Conservation (phyloP, 2,329 filamentous ascomycete genomes). For the Cladobotryum protrusum region DNA sequence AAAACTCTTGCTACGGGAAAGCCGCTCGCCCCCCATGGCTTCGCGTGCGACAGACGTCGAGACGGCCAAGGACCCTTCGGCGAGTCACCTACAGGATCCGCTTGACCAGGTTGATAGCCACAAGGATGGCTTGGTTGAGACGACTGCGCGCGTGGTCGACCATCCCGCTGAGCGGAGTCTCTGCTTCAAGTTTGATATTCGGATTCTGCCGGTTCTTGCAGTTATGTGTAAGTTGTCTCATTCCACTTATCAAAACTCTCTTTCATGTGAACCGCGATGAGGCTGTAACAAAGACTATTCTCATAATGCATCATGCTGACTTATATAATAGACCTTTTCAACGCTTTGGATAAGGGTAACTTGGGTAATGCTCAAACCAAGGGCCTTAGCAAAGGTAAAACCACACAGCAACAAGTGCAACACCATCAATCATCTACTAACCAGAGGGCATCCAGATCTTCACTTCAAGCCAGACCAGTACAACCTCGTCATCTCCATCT, state of each 20-base stretch:
- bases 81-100: constrained; percentile 1
- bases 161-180: constrained; percentile 43
- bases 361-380: constrained; percentile 51
- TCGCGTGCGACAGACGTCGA: constrained; percentile 4
- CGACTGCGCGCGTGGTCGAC: constrained; percentile 26
- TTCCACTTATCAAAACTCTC: no score
- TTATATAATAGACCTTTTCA: constrained; percentile 36
- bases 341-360: constrained; percentile 39
- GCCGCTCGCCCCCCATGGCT: constrained; percentile 8
- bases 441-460: constrained; percentile 25
- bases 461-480: constrained; percentile 57
- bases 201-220: constrained; percentile 47
- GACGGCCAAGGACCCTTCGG: constrained; percentile 4
- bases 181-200: constrained; percentile 49
- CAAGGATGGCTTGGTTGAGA: constrained; percentile 12
- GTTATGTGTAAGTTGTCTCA: constrained; percentile 39
- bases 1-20: no score
- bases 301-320: background rate
- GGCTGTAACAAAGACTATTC: no score
- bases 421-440: constrained; percentile 8
- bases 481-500: constrained; percentile 65
- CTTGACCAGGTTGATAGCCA: constrained; percentile 12
- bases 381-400: constrained; percentile 31
- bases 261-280: background rate
- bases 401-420: background rate